Conservation (phyloP, 139 green algal genomes). For the Tetraselmis chui region DNA sequence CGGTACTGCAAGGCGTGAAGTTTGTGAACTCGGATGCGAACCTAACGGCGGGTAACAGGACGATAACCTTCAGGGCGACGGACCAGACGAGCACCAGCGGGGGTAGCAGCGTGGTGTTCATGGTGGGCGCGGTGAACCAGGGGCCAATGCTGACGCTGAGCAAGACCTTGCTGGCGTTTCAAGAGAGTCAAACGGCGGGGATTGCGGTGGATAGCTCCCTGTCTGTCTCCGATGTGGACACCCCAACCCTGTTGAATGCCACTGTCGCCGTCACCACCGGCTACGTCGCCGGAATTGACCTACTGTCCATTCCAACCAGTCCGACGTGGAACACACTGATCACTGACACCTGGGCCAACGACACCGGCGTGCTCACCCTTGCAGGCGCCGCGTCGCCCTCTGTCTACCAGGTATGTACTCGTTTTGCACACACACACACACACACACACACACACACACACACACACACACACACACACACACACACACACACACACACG, state of each 20-base stretch:
- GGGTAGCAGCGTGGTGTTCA: not conserved
- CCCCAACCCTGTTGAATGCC: not conserved
- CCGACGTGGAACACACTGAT: not conserved
- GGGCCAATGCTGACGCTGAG: not conserved
- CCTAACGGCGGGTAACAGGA: not conserved
- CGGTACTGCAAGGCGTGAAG: not conserved
- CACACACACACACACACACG: too few relatives aligned
- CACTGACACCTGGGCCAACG: not conserved
- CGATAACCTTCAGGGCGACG: not conserved
- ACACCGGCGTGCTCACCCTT: not conserved
- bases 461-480: not conserved
- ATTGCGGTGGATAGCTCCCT: not conserved
- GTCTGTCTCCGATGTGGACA: not conserved
- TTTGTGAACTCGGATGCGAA: not conserved
- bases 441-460: not conserved
- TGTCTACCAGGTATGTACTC: not conserved
- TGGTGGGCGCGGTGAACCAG: not conserved
- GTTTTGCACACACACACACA: not conserved
- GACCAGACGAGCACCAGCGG: not conserved
- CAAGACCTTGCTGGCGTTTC: not conserved
- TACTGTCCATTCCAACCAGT: not conserved
- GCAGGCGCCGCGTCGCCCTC: not conserved
- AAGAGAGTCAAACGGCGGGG: not conserved
- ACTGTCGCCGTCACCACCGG: not conserved
- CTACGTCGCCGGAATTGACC: constrained; percentile 1